phyloP scores from a whole-genome alignment of 108 stramenopile genomes.

The Poteriospumella lacustris region DNA sequence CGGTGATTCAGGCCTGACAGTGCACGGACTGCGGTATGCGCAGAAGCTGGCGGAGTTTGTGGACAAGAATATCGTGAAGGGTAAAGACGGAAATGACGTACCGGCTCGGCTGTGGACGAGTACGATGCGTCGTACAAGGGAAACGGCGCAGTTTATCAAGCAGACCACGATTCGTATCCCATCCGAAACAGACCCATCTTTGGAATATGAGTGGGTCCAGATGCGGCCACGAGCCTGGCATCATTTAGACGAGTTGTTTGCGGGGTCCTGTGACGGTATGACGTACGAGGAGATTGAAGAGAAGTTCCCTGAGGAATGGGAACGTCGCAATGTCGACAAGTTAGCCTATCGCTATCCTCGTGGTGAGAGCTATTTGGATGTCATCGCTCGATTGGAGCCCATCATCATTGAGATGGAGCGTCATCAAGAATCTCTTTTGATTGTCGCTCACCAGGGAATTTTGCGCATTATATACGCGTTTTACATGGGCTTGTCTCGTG shows the following conservation, averaged over 20 bases:
- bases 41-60: constrained; percentile 79
- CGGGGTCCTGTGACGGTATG: constrained; percentile 86
- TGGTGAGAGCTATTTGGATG: constrained; percentile 97
- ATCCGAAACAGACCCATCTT: constrained; percentile 2
- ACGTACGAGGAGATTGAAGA: constrained; percentile 91
- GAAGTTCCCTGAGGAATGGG: constrained; percentile 87
- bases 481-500: constrained; percentile 89
- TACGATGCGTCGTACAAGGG: constrained; percentile 82
- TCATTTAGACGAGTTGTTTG: constrained; percentile 88
- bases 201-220: constrained; percentile 69
- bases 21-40: constrained; percentile 80
- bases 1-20: constrained; percentile 86
- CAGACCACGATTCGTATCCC: constrained; percentile 41
- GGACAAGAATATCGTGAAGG: constrained; percentile 39
- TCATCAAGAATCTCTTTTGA: constrained; percentile 88
- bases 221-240: constrained; percentile 57
- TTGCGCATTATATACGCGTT: constrained; percentile 94
- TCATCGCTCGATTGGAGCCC: constrained; percentile 89
- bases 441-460: constrained; percentile 92
- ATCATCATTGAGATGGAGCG: constrained; percentile 96
- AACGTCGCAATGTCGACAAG: constrained; percentile 80
- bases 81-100: neutral
- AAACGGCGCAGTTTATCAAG: constrained; percentile 85
- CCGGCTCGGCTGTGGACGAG: constrained; percentile 91
- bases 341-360: constrained; percentile 71